A percentile compares a stretch with the other conserved stretches of the same genome.
phyloP scores from a whole-genome alignment of 257 asterid species.

The Lycium barbarum region DNA sequence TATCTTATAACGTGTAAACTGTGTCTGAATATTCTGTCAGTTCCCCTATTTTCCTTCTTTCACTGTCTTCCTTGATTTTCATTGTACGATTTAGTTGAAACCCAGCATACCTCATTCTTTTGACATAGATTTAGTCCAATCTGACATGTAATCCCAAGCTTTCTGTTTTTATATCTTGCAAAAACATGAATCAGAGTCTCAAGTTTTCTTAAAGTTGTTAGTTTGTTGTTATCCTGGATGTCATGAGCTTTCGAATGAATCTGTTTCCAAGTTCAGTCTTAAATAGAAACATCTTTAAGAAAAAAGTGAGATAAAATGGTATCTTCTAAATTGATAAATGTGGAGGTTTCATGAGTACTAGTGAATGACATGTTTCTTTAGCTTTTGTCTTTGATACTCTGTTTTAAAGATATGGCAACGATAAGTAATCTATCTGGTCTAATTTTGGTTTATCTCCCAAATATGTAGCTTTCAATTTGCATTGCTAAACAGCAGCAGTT shows the following conservation, averaged over 20 bases:
- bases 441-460: constrained; percentile 29
- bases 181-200: constrained; percentile 1
- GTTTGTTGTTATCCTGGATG: constrained; percentile 5
- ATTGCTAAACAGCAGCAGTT: constrained; percentile 61
- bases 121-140: not conserved
- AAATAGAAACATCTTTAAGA: not conserved
- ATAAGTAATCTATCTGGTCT: constrained; percentile 16
- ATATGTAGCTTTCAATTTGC: constrained; percentile 81
- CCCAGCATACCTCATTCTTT: not conserved
- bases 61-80: not conserved
- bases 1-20: constrained; percentile 15
- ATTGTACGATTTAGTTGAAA: not conserved
- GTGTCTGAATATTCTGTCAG: not conserved
- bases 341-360: not conserved
- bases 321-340: not conserved
- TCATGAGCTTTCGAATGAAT: constrained; percentile 22
- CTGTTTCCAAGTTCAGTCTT: not conserved
- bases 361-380: constrained; percentile 25
- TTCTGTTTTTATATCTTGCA: constrained; percentile 22
- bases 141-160: not conserved
- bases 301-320: not conserved
- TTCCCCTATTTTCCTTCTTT: constrained; percentile 11
- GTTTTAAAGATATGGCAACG: not conserved
- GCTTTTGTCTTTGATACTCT: not conserved
- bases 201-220: not conserved